Base-by-base conservation (phyloP, 495 filamentous ascomycete species). In the Amphirosellinia nigrospora region DNA sequence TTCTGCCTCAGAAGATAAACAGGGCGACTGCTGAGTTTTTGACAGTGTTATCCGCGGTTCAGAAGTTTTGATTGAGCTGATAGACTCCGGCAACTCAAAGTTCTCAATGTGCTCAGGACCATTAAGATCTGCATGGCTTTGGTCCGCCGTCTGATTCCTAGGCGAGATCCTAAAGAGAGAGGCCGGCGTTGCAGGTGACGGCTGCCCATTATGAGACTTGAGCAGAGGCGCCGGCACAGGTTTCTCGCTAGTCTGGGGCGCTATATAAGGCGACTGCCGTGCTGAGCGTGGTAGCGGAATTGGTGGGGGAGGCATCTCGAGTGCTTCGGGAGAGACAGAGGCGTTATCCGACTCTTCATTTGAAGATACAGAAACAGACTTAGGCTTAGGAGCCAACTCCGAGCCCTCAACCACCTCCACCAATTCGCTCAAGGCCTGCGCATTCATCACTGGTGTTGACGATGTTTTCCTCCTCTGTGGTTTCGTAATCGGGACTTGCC, bases 401-500 rank as follows among this genome's bases (percentile, higher is more conserved):
- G 69, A 61, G 61, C 43, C 69, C 69, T 76, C 72, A 2, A 67
- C 67, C 52, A 74, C 70, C 70, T 84, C 84, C 26, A 80, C 72
- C 56, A 87, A 84, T 77, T 88, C 86, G n/a, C 78, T 82, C 56
- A 90, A 70, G 34, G 81, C 84, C 68, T 88, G 86, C 0, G 85
- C 74, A 55, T 89, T 85, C 74, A 89, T 86, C 23, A 83, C 81
- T 28, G 87, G 81, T 38, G 83, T 90, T 9, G 87, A 82, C 8
- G 82, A 79, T 4, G 87, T 86, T 70, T 87, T 90, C 76, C 87
- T 87, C 68, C 90, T 88, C 63, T 92, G 86, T 0, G 94, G 90
- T 75, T 95, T 97, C 43, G 93, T 90, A 46, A 93, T 94, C 1
- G 95, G 94, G 4, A 93, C 97, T 77, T 95, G 92, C 64, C 91